Percentiles rank a stretch among this genome's conserved stretches.
Conservation (phyloP, 495 filamentous ascomycete genomes). For the Podospora tetraspora region DNA sequence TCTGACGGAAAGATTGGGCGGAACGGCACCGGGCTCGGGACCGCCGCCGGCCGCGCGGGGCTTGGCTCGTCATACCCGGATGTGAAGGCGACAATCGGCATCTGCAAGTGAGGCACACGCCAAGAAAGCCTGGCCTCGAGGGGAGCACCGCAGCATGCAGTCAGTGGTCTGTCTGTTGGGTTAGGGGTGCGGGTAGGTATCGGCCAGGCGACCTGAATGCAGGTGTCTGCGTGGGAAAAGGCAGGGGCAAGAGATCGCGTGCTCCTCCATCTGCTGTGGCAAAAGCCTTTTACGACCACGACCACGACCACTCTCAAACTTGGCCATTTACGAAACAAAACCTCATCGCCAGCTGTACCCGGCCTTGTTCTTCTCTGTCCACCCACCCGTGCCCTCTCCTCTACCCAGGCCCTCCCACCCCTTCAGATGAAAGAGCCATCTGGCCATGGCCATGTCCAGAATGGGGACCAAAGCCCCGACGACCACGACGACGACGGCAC, state of each 20-base stretch:
- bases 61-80: background rate
- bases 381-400: background rate
- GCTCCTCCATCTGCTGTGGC: background rate
- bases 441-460: background rate
- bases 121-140: background rate
- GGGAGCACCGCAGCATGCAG: background rate
- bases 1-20: background rate
- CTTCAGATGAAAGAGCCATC: constrained; percentile 1
- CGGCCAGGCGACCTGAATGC: too few species aligned
- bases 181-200: too few species aligned
- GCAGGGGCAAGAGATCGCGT: background rate
- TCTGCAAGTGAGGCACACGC: background rate
- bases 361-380: background rate
- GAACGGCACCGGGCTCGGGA: background rate
- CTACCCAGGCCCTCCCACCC: background rate
- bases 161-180: background rate
- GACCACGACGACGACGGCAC: background rate
- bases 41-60: background rate
- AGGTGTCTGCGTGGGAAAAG: background rate
- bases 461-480: background rate
- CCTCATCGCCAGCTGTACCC: background rate
- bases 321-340: background rate
- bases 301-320: background rate
- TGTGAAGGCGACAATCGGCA: background rate
- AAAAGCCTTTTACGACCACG: background rate